phyloP scores from a whole-genome alignment of 2,329 filamentous ascomycete genomes.

The Thelonectria olida region DNA sequence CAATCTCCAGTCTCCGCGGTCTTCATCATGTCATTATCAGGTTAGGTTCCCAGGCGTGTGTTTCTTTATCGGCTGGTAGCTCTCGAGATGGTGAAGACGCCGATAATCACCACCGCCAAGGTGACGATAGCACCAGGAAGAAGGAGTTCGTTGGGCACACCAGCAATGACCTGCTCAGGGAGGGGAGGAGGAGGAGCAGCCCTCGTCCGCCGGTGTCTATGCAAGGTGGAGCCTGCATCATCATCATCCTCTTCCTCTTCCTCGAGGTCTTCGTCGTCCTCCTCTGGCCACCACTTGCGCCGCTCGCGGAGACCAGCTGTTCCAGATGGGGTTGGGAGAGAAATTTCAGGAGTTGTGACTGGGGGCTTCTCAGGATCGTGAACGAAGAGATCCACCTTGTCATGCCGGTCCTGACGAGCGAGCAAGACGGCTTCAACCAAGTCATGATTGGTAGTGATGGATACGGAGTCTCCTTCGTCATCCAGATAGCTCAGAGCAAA shows the following conservation, averaged over 20 bases:
- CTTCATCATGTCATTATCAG: constrained; percentile 50
- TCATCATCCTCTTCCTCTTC: constrained; percentile 61
- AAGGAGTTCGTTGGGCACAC: constrained; percentile 92
- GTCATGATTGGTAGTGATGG: constrained; percentile 95
- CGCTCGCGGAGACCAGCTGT: constrained; percentile 60
- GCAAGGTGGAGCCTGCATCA: constrained; percentile 60
- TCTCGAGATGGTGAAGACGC: constrained; percentile 89
- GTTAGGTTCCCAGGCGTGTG: constrained; percentile 21
- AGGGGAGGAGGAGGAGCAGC: constrained; percentile 54
- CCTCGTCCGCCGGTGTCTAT: constrained; percentile 54
- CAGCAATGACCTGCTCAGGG: constrained; percentile 83
- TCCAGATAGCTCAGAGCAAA: constrained; percentile 96
- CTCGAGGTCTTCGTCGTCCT: constrained; percentile 62
- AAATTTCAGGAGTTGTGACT: constrained; percentile 64
- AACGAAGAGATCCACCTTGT: constrained; percentile 97
- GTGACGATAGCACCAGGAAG: constrained; percentile 94
- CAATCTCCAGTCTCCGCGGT: constrained; percentile 37
- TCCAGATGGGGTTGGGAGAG: constrained; percentile 59
- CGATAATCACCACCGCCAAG: constrained; percentile 92
- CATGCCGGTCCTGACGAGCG: constrained; percentile 77
- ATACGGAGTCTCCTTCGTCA: constrained; percentile 95
- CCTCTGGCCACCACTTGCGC: constrained; percentile 67
- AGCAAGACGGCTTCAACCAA: constrained; percentile 89
- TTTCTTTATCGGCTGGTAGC: constrained; percentile 61
- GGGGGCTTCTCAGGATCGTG: constrained; percentile 93